Evolutionary conservation across 2,329 filamentous ascomycete genomes (phyloP).

Genomic region (Phyllosticta citribraziliensis): DNA sequence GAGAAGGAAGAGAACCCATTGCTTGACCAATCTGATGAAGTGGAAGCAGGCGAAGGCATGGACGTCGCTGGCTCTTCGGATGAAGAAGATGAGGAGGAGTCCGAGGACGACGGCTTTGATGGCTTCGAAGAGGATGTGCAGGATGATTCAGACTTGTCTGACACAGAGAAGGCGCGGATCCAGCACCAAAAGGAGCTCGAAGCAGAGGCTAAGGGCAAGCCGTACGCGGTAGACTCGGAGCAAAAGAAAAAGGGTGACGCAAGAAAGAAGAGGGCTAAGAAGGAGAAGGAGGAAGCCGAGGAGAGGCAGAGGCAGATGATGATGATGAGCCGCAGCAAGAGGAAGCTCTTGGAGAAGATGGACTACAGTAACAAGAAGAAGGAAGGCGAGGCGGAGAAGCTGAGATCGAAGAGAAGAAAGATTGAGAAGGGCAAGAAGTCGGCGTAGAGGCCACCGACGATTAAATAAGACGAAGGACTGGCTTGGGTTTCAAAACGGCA

Average conservation of each 20-base stretch:
- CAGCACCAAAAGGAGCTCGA: conserved; percentile 85
- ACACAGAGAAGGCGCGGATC: conserved; percentile 50
- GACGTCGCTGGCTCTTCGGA: conserved; percentile 32
- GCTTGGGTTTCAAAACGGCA: too few relatives aligned
- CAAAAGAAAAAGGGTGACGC: conserved; percentile 55
- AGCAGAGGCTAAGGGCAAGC: conserved; percentile 70
- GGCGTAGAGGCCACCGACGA: neutral
- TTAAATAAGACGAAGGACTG: too few relatives aligned
- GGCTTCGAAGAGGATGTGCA: conserved; percentile 41
- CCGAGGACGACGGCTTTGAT: conserved; percentile 23
- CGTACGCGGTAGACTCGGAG: conserved; percentile 31
- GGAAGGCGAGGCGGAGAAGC: conserved; percentile 77
- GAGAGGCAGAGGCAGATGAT: conserved; percentile 89
- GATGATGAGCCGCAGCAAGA: conserved; percentile 97
- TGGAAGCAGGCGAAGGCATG: conserved; percentile 41
- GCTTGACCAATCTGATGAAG: conserved; percentile 29
- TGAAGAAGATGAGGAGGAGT: conserved; percentile 39
- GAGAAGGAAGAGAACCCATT: conserved; percentile 18
- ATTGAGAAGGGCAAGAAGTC: conserved; percentile 50
- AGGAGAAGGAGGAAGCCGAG: conserved; percentile 60
- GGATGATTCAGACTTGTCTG: conserved; percentile 38
- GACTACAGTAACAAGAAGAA: conserved; percentile 89
- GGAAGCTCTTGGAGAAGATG: conserved; percentile 97
- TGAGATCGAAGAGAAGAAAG: conserved; percentile 83
- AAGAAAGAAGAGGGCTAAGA: conserved; percentile 57